Base-by-base conservation (phyloP, 1,284 basidiomycete genomes). In the Leccinum huronense region DNA sequence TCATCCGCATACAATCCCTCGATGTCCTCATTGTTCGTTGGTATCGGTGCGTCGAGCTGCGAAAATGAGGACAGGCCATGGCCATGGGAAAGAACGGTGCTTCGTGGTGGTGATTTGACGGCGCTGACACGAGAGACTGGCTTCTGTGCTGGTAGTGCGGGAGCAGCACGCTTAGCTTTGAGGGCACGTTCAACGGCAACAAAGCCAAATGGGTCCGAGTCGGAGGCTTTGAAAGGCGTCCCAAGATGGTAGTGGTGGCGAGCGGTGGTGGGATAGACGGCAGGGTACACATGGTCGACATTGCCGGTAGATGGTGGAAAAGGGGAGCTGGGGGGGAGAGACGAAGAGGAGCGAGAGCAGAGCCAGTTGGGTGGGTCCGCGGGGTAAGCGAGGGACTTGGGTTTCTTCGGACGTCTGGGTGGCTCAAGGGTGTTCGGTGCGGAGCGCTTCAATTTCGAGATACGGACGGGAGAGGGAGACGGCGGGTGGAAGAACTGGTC, bases 191-290 rank as follows among this genome's bases (percentile, higher is more conserved):
- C 81, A 1, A 77, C 74, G 8, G 78, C 80, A 19, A 81, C 67
- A 31, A 82, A 77, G 0, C 81, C 81, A 62, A 82, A 82, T 1
- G 80, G 82, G 51, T 83, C 81, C 0, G 76, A 73, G 45, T 75
- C 75, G 27, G 72, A 74, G 4, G 69, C 59, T 5, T 53, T 71
- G 48, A 67, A 66, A 10, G 75, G 69, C 1, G 71, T 66, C 30
- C 58, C 65, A 6, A 71, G 62, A 11, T 63, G 30, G 38, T 75
- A 73, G 23, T 70, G 66, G 23, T 65, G 63, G 4, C 65, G 71
- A 6, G 59, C 57, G 11, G 64, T 59, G 38, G 63, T 58, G 16
- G 16, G n/a, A 34, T 48, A 68, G 56, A 48, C 68, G n/a, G 62
- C 57, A 3, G 62, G 30, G 42, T 57, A 65, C 0, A 55, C 55